Evolutionary conservation across 169 alveolate genomes (phyloP).

Genomic region (Cryptosporidium canis): DNA sequence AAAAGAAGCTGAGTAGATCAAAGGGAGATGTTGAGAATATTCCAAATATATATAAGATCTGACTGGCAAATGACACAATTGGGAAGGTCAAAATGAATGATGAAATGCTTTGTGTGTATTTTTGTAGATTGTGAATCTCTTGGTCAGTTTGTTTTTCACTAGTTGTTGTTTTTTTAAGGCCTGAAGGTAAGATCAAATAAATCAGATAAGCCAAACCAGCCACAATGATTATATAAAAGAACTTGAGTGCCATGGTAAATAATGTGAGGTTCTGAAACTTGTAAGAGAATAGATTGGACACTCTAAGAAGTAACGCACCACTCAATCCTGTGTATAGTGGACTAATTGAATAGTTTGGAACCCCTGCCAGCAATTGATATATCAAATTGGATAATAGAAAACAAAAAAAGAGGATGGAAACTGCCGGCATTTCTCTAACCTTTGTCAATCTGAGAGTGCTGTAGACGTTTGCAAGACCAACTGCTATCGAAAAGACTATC

Average conservation of each 20-base stretch:
- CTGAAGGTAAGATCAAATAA: conserved; percentile 11
- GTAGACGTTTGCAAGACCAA: conserved; percentile 32
- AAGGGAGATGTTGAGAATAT: conserved; percentile 66
- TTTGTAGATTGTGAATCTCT: conserved; percentile 37
- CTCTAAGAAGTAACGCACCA: conserved; percentile 36
- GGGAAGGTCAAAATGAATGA: conserved; percentile 61
- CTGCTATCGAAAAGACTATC: background rate
- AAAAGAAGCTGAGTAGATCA: conserved; percentile 49
- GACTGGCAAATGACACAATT: conserved; percentile 60
- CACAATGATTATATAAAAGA: conserved; percentile 25
- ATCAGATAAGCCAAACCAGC: background rate
- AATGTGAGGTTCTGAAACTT: background rate
- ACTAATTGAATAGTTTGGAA: conserved; percentile 24
- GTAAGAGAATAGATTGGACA: conserved; percentile 10
- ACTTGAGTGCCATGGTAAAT: conserved; percentile 20
- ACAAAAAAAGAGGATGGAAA: conserved; percentile 50
- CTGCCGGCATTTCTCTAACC: conserved; percentile 62
- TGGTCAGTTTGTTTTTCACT: conserved; percentile 51
- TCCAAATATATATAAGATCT: conserved; percentile 38
- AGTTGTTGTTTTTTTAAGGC: conserved; percentile 1
- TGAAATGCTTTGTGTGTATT: conserved; percentile 55
- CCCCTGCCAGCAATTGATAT: conserved; percentile 51
- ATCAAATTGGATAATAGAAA: conserved; percentile 29
- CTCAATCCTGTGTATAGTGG: conserved; percentile 63
- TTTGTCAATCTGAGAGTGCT: conserved; percentile 49